Evolutionary conservation across 2,329 filamentous ascomycete species (phyloP).

Genomic region (Trichoderma harzianum): DNA sequence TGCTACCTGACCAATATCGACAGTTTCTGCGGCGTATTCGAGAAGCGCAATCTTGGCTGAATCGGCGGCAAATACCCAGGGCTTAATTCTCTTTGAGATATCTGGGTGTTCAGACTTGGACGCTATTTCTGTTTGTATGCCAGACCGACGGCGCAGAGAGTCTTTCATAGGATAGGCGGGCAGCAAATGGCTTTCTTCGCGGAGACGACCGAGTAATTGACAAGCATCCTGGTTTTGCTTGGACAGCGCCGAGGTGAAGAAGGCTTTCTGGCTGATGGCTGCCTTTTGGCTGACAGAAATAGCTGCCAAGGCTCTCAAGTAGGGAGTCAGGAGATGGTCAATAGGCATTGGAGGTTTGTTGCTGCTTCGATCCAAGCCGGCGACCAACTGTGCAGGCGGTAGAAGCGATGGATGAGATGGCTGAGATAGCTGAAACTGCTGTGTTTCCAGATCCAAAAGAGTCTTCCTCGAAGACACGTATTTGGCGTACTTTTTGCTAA

Average conservation of each 20-base stretch:
- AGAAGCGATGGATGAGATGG: conserved; percentile 28
- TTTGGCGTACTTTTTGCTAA: conserved; percentile 52
- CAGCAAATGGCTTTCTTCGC: conserved; percentile 61
- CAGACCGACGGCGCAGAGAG: conserved; percentile 34
- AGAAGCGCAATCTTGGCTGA: conserved; percentile 57
- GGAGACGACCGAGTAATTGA: conserved; percentile 51
- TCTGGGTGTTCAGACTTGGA: conserved; percentile 37
- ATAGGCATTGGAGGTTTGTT: conserved; percentile 23
- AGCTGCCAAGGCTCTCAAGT: conserved; percentile 51
- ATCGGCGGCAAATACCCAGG: conserved; percentile 60
- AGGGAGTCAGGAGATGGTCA: conserved; percentile 52
- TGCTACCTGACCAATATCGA: conserved; percentile 56
- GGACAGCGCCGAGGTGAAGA: conserved; percentile 49
- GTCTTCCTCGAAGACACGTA: conserved; percentile 50
- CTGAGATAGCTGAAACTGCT: conserved; percentile 30
- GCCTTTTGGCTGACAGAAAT: conserved; percentile 56
- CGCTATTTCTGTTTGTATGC: conserved; percentile 44
- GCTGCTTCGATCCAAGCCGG: conserved; percentile 19
- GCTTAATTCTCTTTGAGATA: conserved; percentile 44
- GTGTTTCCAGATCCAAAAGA: conserved; percentile 42
- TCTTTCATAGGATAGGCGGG: conserved; percentile 47
- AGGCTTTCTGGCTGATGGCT: conserved; percentile 55
- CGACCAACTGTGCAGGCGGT: conserved; percentile 22
- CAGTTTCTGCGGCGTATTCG: conserved; percentile 56
- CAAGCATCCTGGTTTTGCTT: conserved; percentile 50